Conservation (phyloP, 2,329 filamentous ascomycete species). For the Nothomitra cinnamomea region DNA sequence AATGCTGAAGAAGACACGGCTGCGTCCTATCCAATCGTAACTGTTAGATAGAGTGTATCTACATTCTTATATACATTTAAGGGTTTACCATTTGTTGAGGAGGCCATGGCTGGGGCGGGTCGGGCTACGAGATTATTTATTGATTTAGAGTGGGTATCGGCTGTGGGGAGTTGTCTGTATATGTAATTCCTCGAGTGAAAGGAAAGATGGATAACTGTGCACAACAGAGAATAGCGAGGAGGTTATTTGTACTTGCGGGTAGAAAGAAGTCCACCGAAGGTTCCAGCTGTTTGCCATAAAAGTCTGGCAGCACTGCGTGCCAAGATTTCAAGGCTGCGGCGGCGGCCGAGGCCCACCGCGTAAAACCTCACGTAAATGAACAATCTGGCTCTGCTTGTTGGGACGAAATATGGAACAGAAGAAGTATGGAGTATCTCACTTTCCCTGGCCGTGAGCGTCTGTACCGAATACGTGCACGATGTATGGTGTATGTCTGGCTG, state of each 20-base stretch:
- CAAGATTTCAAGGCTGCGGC: neutral
- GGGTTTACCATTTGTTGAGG: neutral
- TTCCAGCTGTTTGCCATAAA: neutral
- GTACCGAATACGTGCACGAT: too few species aligned
- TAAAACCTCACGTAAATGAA: too few species aligned
- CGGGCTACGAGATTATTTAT: too few species aligned
- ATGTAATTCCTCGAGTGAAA: neutral
- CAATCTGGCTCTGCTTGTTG: too few species aligned
- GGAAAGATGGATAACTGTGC: neutral
- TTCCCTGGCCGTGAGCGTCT: too few species aligned
- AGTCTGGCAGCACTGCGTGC: neutral
- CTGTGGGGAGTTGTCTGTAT: too few species aligned
- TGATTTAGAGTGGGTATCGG: neutral
- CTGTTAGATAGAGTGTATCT: neutral
- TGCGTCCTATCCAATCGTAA: slow-evolving; percentile 34
- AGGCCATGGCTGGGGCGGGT: neutral
- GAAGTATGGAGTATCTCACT: too few species aligned
- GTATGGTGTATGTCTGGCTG: too few species aligned
- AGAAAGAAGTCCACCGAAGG: neutral
- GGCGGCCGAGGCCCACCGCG: neutral
- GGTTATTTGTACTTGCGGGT: too few species aligned
- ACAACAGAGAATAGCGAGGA: too few species aligned
- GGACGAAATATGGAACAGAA: too few species aligned
- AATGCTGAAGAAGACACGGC: slow-evolving; percentile 88
- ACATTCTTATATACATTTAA: too few species aligned